phyloP scores from a whole-genome alignment of 1,284 basidiomycete genomes.

The Moniliophthora roreri region DNA sequence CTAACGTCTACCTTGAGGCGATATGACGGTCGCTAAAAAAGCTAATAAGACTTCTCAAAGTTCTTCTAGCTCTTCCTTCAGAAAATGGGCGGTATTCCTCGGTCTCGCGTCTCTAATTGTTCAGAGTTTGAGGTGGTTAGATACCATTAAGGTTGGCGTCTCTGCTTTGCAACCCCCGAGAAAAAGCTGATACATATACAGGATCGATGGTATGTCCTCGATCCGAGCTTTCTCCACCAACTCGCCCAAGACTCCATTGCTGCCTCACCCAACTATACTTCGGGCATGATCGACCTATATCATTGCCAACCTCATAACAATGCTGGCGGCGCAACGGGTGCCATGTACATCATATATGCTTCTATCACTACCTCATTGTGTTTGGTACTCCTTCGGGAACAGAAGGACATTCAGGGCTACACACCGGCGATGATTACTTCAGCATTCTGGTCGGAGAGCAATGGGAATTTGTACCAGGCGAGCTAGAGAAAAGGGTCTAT shows the following conservation, averaged over 20 bases:
- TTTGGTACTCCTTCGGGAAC: constrained; percentile 97
- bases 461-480: constrained; percentile 86
- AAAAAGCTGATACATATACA: constrained; percentile 22
- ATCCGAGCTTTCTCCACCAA: constrained; percentile 62
- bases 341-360: constrained; percentile 97
- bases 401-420: constrained; percentile 92
- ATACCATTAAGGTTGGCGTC: too few relatives aligned
- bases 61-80: too few relatives aligned
- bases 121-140: too few relatives aligned
- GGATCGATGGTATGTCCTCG: constrained; percentile 71
- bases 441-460: constrained; percentile 93
- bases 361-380: constrained; percentile 92
- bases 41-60: too few relatives aligned
- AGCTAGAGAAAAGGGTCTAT: constrained; percentile 84
- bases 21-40: too few relatives aligned
- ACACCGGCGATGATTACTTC: constrained; percentile 98
- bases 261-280: constrained; percentile 57
- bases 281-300: constrained; percentile 78
- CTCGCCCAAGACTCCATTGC: constrained; percentile 74
- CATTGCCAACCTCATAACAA: constrained; percentile 84
- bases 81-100: too few relatives aligned
- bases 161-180: too few relatives aligned
- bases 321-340: constrained; percentile 97
- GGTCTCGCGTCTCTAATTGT: too few relatives aligned
- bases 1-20: too few relatives aligned